Evolutionary conservation across 1,284 basidiomycete species (phyloP).

Genomic region (Apiotrichum gracile): DNA sequence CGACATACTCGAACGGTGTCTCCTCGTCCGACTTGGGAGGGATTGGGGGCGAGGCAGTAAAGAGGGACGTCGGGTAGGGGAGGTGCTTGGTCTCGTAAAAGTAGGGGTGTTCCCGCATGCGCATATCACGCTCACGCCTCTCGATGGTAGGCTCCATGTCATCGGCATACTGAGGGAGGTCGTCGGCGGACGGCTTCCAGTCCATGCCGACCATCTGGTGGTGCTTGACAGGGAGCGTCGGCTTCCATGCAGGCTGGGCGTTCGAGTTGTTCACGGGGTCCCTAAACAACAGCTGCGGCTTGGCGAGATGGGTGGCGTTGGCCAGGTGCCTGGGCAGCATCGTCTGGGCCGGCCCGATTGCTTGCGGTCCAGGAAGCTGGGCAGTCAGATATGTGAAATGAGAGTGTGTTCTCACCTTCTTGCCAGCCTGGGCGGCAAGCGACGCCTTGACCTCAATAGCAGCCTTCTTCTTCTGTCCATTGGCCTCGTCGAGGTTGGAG

Average conservation of each 20-base stretch:
- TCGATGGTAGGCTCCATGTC: not conserved
- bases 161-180: not conserved
- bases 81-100: constrained; percentile 70
- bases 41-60: constrained; percentile 54
- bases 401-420: not conserved
- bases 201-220: constrained; percentile 73
- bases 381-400: not conserved
- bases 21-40: constrained; percentile 56
- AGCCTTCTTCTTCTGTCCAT: constrained; percentile 63
- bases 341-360: not conserved
- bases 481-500: constrained; percentile 69
- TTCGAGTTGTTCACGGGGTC: constrained; percentile 56
- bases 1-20: constrained; percentile 69
- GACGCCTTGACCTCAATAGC: constrained; percentile 34
- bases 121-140: not conserved
- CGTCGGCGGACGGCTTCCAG: constrained; percentile 15
- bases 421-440: constrained; percentile 21
- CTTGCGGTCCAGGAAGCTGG: constrained; percentile 31
- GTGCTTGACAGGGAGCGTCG: constrained; percentile 58
- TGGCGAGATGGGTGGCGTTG: constrained; percentile 63
- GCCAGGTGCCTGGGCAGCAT: constrained; percentile 51
- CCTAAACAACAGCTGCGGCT: constrained; percentile 72
- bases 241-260: constrained; percentile 55
- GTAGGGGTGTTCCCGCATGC: constrained; percentile 61
- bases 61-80: constrained; percentile 64